Evolutionary conservation across 805 yeast species (phyloP).

Genomic region (Ogataea methanolica): DNA sequence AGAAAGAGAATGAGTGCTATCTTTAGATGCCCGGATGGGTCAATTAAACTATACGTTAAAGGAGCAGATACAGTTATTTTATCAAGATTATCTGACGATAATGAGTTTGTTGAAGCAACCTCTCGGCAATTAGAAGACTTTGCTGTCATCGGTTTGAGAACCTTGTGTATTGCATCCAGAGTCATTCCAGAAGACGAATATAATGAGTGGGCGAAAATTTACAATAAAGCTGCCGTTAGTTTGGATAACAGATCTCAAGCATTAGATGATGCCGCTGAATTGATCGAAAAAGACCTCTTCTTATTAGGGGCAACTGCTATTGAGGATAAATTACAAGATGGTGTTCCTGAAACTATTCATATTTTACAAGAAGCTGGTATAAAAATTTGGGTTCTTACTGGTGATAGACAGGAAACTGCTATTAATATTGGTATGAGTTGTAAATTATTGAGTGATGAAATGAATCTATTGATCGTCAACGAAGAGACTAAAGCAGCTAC

Average conservation of each 20-base stretch:
- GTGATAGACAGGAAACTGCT: constrained; percentile 98
- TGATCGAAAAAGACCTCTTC: constrained; percentile 74
- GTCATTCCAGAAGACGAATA: constrained; percentile 79
- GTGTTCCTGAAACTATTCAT: constrained; percentile 96
- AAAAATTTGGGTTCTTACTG: constrained; percentile 96
- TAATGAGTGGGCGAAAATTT: constrained; percentile 56
- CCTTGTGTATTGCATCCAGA: constrained; percentile 87
- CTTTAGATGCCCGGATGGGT: constrained; percentile 90
- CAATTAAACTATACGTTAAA: constrained; percentile 81
- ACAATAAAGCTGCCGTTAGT: constrained; percentile 79
- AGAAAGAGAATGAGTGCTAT: constrained; percentile 97
- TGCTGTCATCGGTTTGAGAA: constrained; percentile 93
- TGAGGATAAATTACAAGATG: constrained; percentile 96
- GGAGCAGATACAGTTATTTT: constrained; percentile 97
- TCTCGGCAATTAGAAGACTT: constrained; percentile 88
- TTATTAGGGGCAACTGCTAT: constrained; percentile 96
- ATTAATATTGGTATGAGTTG: constrained; percentile 98
- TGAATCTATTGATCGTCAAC: constrained; percentile 86
- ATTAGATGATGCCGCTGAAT: constrained; percentile 84
- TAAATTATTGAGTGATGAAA: constrained; percentile 87
- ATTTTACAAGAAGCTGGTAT: constrained; percentile 95
- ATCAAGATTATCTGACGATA: constrained; percentile 68
- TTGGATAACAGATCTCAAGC: constrained; percentile 68
- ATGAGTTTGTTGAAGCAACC: constrained; percentile 81
- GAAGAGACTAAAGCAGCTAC: constrained; percentile 84